Evolutionary conservation across 2,329 filamentous ascomycete species (phyloP), one percentile per base, ranked within the genome.

Genomic region (Hypoxylon sp.): DNA sequence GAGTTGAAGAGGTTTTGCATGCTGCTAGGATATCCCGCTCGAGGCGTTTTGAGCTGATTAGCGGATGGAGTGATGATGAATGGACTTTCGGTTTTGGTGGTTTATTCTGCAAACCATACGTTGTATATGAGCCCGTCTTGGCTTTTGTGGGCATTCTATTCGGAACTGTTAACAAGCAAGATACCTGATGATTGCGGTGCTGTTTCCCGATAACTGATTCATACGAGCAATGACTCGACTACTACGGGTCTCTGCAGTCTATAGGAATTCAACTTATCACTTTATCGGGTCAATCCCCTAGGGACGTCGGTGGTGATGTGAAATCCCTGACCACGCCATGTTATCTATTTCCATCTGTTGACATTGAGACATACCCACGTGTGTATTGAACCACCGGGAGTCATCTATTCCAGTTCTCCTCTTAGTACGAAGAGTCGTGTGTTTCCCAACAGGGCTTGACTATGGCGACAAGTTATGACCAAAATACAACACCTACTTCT

Each of bases 1-100:
- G 67, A 59, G 58, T 67, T 70, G 2, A 41, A 34, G 2, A 63
- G 60, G 50, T 68, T 61, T 60, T 21, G 30, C 49, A 36, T 59
- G 38, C 52, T 23, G 48, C 41, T 30, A 38, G n/a, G 60, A 64
- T 69, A 67, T 69, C 67, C 55, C 21, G 7, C 56, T 56, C 28
- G 10, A 52, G 63, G 63, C 55, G 63, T 58, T 69, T 64, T 59
- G 46, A 60, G n/a, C 60, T 48, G 43, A 51, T 30, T 21, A 41
- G 58, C 6, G 28, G 53, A 56, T 52, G 63, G 48, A 49, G 23
- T 17, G 25, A 60, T 14, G 56, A 58, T 19, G 52, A 60, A 49
- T 60, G 41, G 11, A 30, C 32, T 48, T 60, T 53, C 19, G 28
- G 17, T 32, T 32, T 36, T 36, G 5, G 19, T 13, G 28, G 38